Percentiles rank a stretch among this genome's conserved stretches.
These are phyloP conservation scores for Pseudopyricularia cyperi DNA, from an alignment of 2,329 filamentous ascomycete species.

Conservation along the genomic window DNA sequence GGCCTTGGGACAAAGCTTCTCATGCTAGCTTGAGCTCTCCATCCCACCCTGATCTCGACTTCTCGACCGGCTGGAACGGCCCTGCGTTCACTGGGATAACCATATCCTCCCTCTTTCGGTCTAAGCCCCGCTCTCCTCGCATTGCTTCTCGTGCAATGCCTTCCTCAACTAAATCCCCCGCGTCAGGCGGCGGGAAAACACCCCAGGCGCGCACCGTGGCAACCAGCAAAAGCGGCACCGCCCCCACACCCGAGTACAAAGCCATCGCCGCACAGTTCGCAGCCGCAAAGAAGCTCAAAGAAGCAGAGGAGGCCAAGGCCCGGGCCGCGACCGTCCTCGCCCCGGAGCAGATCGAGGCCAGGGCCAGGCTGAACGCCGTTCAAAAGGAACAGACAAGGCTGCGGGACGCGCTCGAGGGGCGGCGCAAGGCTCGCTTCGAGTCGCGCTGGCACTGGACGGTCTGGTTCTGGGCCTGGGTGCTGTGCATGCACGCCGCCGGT, in stretches of 20 bases:
- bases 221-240: slow-evolving; percentile 2
- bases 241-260: slow-evolving; percentile 30
- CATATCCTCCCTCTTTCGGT: too few relatives aligned
- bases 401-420: slow-evolving; percentile 32
- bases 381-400: slow-evolving; percentile 31
- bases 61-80: too few relatives aligned
- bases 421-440: slow-evolving; percentile 36
- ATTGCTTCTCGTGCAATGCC: not conserved
- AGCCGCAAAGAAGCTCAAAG: slow-evolving; percentile 36
- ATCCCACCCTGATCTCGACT: too few relatives aligned
- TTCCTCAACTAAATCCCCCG: not conserved
- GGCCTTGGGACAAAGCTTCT: too few relatives aligned
- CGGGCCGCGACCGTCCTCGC: slow-evolving; percentile 6
- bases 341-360: slow-evolving; percentile 11
- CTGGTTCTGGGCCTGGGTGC: slow-evolving; percentile 56
- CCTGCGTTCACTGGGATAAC: too few relatives aligned
- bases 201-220: slow-evolving; percentile 2
- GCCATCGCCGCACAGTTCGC: slow-evolving; percentile 40
- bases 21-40: too few relatives aligned
- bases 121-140: too few relatives aligned
- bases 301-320: slow-evolving; percentile 15
- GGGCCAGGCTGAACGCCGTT: slow-evolving; percentile 20
- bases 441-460: slow-evolving; percentile 43
- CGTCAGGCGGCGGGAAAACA: not conserved
- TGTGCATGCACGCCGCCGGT: slow-evolving; percentile 64